These are phyloP conservation scores for Solanum neorickii DNA, from an alignment of 257 asterid species.

Conservation along the genomic window DNA sequence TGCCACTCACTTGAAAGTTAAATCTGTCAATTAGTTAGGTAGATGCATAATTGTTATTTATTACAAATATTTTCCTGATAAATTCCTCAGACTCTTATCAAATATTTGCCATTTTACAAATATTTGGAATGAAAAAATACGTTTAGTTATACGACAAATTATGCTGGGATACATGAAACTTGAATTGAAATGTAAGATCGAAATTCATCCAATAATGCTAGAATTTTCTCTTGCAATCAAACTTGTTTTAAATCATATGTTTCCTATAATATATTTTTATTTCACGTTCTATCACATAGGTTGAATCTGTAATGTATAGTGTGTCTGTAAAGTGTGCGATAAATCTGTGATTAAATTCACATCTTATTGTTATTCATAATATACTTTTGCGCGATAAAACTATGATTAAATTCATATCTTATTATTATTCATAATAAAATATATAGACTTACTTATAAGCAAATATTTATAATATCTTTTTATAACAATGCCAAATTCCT, in stretches of 20 bases:
- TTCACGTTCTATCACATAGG: background rate
- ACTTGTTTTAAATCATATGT: background rate
- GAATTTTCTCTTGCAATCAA: background rate
- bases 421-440: background rate
- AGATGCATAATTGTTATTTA: background rate
- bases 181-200: background rate
- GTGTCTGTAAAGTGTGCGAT: no score
- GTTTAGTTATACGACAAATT: background rate
- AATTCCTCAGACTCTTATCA: background rate
- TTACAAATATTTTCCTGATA: background rate
- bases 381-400: no score
- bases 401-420: no score
- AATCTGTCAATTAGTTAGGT: background rate
- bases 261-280: background rate
- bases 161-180: background rate
- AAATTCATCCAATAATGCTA: background rate
- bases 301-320: no score
- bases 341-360: no score
- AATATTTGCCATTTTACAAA: background rate
- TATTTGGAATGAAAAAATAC: background rate
- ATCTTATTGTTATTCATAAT: background rate
- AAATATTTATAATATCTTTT: background rate
- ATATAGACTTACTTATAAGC: background rate
- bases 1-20: background rate
- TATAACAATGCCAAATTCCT: background rate